These are phyloP conservation scores for Pythium aristosporum DNA, from an alignment of 352 stramenopile genomes.

Conservation along the genomic window DNA sequence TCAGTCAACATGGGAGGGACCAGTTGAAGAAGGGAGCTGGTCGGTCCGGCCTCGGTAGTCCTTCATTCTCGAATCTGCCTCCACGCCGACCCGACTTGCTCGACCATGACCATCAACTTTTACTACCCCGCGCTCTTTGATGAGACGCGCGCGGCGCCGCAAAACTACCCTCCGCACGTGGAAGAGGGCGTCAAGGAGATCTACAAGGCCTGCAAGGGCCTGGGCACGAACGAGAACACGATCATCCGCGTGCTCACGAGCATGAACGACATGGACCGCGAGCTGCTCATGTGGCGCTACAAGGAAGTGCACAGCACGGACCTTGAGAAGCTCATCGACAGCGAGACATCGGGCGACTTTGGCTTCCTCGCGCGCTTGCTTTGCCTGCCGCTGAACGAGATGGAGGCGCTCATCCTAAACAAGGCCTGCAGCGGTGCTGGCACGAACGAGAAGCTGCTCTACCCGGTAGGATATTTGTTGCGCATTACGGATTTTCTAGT, in stretches of 20 bases:
- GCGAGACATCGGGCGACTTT: conserved; percentile 66
- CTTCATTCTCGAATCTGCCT: conserved; percentile 20
- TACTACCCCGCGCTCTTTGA: conserved; percentile 30
- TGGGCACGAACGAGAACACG: conserved; percentile 62
- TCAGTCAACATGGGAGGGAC: not conserved
- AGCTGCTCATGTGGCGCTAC: conserved; percentile 67
- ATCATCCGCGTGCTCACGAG: conserved; percentile 48
- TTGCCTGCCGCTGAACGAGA: conserved; percentile 52
- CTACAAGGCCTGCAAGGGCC: conserved; percentile 60
- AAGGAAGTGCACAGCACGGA: conserved; percentile 52
- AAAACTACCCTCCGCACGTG: conserved; percentile 40
- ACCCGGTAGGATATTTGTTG: conserved; percentile 30
- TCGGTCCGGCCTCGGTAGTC: not conserved
- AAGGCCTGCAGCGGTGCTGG: conserved; percentile 64
- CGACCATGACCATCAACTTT: conserved; percentile 32
- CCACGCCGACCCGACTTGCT: not conserved
- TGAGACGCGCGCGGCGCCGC: conserved; percentile 15
- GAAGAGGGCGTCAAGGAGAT: conserved; percentile 56
- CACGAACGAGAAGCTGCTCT: conserved; percentile 75
- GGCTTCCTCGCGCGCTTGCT: conserved; percentile 59
- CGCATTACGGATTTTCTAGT: too few relatives aligned
- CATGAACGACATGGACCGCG: conserved; percentile 56
- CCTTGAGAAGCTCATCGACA: conserved; percentile 62
- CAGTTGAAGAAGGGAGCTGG: not conserved
- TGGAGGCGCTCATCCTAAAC: conserved; percentile 59